Percentiles rank a stretch among this genome's conserved stretches.
These are phyloP conservation scores for Paraphaeosphaeria sporulosa DNA, from an alignment of 2,329 filamentous ascomycete genomes.

Conservation along the genomic window DNA sequence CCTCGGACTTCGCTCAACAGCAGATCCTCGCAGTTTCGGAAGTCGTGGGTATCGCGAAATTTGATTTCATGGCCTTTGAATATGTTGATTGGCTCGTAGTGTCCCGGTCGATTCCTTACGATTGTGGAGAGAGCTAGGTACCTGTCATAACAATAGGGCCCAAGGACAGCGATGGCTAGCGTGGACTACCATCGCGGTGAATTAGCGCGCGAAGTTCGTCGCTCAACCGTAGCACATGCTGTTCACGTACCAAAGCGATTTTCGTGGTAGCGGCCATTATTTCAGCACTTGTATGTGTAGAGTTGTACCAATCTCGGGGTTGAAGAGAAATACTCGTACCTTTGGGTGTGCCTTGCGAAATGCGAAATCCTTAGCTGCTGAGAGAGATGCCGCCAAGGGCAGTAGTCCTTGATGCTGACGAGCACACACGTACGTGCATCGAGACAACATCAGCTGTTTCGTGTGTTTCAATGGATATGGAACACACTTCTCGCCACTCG, in stretches of 20 bases:
- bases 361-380: background rate
- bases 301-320: background rate
- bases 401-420: background rate
- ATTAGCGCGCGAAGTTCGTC: background rate
- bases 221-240: background rate
- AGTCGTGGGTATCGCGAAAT: constrained; percentile 37
- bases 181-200: background rate
- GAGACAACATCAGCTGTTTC: background rate
- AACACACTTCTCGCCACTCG: too few species aligned
- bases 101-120: constrained; percentile 30
- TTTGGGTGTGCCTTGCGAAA: background rate
- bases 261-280: background rate
- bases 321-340: background rate
- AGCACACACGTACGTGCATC: background rate
- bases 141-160: constrained; percentile 40
- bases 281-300: background rate
- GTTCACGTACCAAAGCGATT: background rate
- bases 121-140: constrained; percentile 28
- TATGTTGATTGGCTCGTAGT: constrained; percentile 26
- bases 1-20: constrained; percentile 46
- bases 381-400: background rate
- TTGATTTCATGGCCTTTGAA: constrained; percentile 42
- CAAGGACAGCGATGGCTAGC: constrained; percentile 18
- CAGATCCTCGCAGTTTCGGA: constrained; percentile 56
- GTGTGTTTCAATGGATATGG: too few species aligned